Evolutionary conservation across 257 asterid species (phyloP).

Genomic region (Craterostigma plantagineum): DNA sequence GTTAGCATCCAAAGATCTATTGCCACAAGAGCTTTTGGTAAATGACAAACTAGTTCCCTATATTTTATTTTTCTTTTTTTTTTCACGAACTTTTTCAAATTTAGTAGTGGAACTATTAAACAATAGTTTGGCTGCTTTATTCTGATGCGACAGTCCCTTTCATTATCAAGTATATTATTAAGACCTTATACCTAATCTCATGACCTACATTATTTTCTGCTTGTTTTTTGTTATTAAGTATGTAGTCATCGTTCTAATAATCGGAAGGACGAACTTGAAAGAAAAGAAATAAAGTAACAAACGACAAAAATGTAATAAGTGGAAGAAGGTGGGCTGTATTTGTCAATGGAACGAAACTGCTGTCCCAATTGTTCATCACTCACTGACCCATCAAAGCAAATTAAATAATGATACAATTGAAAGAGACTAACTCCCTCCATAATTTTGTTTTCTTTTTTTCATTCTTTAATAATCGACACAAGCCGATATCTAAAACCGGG

Average conservation of each 20-base stretch:
- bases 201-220: conserved; percentile 2
- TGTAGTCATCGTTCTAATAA: no score
- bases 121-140: conserved; percentile 16
- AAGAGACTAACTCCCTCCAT: no score
- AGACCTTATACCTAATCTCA: conserved; percentile 24
- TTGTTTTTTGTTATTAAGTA: no score
- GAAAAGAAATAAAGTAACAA: no score
- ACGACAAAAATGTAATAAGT: not conserved
- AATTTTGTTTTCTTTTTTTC: no score
- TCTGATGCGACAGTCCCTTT: conserved; percentile 17
- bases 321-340: no score
- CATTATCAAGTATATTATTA: conserved; percentile 14
- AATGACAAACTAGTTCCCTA: conserved; percentile 32
- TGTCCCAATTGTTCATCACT: no score
- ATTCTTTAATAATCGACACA: no score
- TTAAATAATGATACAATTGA: no score
- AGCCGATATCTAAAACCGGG: no score
- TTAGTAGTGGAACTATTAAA: conserved; percentile 17
- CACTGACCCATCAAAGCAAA: no score
- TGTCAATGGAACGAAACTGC: not conserved
- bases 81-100: conserved; percentile 24
- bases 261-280: not conserved
- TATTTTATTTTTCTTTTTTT: conserved; percentile 9
- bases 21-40: conserved; percentile 17
- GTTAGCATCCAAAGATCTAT: conserved; percentile 12